phyloP scores from a whole-genome alignment of 768 basidiomycete genomes.

The Mycena galericulata region DNA sequence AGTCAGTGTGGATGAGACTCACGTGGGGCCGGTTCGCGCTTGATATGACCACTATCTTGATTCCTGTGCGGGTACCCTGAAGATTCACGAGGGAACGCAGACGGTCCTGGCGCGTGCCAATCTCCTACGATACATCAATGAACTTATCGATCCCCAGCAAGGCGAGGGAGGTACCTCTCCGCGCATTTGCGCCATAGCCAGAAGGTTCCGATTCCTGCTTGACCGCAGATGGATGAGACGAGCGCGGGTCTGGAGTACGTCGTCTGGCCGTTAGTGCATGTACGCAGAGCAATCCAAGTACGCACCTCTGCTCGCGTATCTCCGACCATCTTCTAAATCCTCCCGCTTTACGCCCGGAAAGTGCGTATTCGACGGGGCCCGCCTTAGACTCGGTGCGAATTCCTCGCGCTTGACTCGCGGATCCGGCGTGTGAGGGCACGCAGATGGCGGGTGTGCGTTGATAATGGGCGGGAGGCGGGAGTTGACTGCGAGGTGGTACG shows the following conservation, averaged over 20 bases:
- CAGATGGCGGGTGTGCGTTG: background rate
- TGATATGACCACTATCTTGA: background rate
- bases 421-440: background rate
- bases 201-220: too few species aligned
- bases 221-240: too few species aligned
- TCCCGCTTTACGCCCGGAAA: background rate
- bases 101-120: background rate
- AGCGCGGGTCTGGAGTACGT: too few species aligned
- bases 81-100: background rate
- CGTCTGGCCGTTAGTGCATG: too few species aligned
- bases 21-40: background rate
- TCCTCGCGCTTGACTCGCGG: constrained; percentile 12
- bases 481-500: background rate
- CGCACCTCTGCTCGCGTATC: background rate
- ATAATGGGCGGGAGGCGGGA: background rate
- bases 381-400: too few species aligned
- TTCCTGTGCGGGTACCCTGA: background rate
- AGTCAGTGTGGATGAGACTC: too few species aligned
- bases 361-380: background rate
- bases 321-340: background rate
- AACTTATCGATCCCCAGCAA: background rate
- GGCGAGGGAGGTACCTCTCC: too few species aligned
- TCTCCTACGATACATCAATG: background rate
- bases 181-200: too few species aligned
- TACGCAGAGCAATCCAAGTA: too few species aligned